Base-by-base conservation (phyloP, 2,329 filamentous ascomycete species). In the Geosmithia putterillii region DNA sequence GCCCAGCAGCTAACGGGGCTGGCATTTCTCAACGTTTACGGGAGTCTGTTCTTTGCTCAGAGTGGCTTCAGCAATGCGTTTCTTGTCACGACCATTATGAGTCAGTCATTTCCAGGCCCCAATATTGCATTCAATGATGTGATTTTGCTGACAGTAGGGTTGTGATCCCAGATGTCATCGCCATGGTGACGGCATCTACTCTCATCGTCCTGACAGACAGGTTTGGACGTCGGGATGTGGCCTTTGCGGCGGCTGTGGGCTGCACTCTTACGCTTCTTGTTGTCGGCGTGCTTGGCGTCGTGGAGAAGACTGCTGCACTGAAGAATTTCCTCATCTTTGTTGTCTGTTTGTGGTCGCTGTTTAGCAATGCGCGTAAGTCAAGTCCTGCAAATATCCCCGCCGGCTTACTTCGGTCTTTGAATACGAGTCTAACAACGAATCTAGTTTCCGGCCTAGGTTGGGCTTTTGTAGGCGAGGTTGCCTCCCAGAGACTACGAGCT, bases 391-490 rank as follows among this genome's bases (percentile, higher is more conserved):
- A 19, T 40, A n/a, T n/a, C n/a, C n/a, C n/a, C n/a, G n/a, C n/a
- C n/a, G n/a, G n/a, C n/a, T n/a, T n/a, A n/a, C n/a, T n/a, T n/a
- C n/a, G n/a, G n/a, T n/a, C n/a, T 19, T 14, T 34, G 54, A 50
- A 55, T 35, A 50, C 54, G 14, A 54, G 51, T 2, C 44, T 55
- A 37, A 52, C 50, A 4, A 48, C 51, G 7, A 57, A 53, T 40
- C 52, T 51, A 4, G 54, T 53, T 2, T 51, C 52, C 1, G 54
- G 54, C 8, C 23, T 25, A 25, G 23, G 23, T 25, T 58, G 52
- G 52, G 55, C 53, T 7, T 55, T 55, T 43, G 52, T 57, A 38
- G 56, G 52, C 21, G 56, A 58, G 43, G 57, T 57, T 14, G 56
- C 56, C 2, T 54, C 55, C 1, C 52, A 54, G 43, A 51, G 53